Evolutionary conservation across 768 basidiomycete genomes (phyloP), one percentile per base, ranked within the genome.

Genomic region (Lactifluus rugatus): DNA sequence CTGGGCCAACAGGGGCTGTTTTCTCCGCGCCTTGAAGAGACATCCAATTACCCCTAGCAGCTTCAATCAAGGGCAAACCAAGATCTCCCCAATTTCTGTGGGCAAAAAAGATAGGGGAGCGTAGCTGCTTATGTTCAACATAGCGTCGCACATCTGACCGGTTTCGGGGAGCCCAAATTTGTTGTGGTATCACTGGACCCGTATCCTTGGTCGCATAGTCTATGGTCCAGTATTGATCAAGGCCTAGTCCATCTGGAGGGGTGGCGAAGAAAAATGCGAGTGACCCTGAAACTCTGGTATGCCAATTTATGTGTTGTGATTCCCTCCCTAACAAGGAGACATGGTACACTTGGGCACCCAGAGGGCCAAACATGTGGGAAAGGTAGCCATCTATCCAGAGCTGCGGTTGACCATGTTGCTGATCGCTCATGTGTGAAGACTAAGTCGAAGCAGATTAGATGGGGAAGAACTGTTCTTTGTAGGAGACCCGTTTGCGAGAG

Each of bases 301-400:
- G 11, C 14, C 19, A 19, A 34, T 16, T 37, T 37, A 60, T 34
- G n/a, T 2, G 5, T 3, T 3, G 6, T 7, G 28, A 1, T 14
- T 21, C 21, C 45, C 36, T 56, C 36, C 23, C n/a, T 36, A 60
- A 19, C 16, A 56, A 6, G 13, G n/a, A 8, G 37, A 23, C 10
- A n/a, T 56, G 44, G 36, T 56, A 56, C 25, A 0, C 5, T 41
- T 47, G 23, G 5, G 49, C 49, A 34, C 0, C 37, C 13, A 0
- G 21, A 42, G 54, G 42, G 3, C 23, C 54, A 34, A 60, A 51
- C 45, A 26, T 56, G 1, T 9, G 3, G 14, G 59, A 17, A 19
- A 55, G 10, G 16, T 60, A 56, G n/a, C 59, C 54, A 19, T 60
- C 59, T 25, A 60, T 19, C 23, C 39, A 47, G 17, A 56, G 58